Evolutionary conservation across 2,329 filamentous ascomycete genomes (phyloP).

Genomic region (Elsinoe fawcettii): DNA sequence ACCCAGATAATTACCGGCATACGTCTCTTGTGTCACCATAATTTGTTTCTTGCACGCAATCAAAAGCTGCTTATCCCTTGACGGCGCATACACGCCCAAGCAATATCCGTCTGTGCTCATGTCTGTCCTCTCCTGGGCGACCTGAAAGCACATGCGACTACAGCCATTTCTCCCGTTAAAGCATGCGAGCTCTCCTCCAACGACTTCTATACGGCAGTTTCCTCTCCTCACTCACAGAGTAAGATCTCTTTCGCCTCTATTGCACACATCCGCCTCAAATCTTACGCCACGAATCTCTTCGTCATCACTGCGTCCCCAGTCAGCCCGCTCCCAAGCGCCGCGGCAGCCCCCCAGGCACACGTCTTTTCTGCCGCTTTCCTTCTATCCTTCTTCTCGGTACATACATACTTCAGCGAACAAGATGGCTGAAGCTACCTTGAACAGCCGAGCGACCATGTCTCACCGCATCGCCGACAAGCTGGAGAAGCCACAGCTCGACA

Average conservation of each 20-base stretch:
- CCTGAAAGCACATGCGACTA: conserved; percentile 8
- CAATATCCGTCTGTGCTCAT: conserved; percentile 4
- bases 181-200: conserved; percentile 14
- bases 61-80: not conserved
- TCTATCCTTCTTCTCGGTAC: not conserved
- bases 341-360: not conserved
- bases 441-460: conserved; percentile 21
- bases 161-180: conserved; percentile 3
- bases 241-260: conserved; percentile 2
- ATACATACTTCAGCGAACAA: not conserved
- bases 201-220: conserved; percentile 5
- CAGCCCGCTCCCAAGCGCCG: not conserved
- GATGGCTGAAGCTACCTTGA: conserved; percentile 13
- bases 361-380: not conserved
- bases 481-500: conserved; percentile 77
- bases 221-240: conserved; percentile 7
- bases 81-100: not conserved
- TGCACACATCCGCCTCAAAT: not conserved
- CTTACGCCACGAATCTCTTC: conserved; percentile 4
- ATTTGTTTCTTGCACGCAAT: conserved; percentile 10
- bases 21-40: conserved; percentile 7
- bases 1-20: conserved; percentile 6
- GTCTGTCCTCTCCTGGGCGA: not conserved
- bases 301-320: conserved; percentile 5
- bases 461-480: conserved; percentile 54